Percentiles rank a stretch among this genome's conserved stretches.
phyloP scores from a whole-genome alignment of 2,329 filamentous ascomycete genomes.

The Xylaria sp. region DNA sequence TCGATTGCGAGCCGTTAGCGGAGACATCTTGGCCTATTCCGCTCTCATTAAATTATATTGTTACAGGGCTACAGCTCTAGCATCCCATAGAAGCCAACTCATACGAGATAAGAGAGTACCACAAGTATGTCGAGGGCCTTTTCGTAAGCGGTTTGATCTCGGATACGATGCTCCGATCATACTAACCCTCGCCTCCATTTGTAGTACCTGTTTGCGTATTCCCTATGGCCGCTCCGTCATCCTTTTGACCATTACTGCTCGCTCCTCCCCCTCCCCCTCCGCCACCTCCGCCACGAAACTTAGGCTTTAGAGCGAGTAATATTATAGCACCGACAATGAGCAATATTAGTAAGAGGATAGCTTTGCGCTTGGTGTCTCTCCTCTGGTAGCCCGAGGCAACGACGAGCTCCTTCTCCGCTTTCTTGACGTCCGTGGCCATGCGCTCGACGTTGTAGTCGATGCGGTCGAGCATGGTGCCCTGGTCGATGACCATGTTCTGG shows the following conservation, averaged over 20 bases:
- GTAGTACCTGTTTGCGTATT: slow-evolving; percentile 15
- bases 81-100: slow-evolving; percentile 19
- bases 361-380: slow-evolving; percentile 88
- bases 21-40: slow-evolving; percentile 21
- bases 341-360: slow-evolving; percentile 87
- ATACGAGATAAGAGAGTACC: slow-evolving; percentile 17
- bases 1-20: slow-evolving; percentile 3
- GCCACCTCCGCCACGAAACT: slow-evolving; percentile 53
- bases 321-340: slow-evolving; percentile 90
- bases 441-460: slow-evolving; percentile 98
- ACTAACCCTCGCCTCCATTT: slow-evolving; percentile 27
- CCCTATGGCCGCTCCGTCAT: slow-evolving; percentile 13
- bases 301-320: slow-evolving; percentile 82
- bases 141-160: slow-evolving; percentile 1
- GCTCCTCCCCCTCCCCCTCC: slow-evolving; percentile 29
- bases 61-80: slow-evolving; percentile 36
- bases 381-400: slow-evolving; percentile 90
- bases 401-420: slow-evolving; percentile 89
- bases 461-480: slow-evolving; percentile 89
- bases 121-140: slow-evolving; percentile 2
- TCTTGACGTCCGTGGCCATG: slow-evolving; percentile 94
- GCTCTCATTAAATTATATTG: slow-evolving; percentile 39
- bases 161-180: slow-evolving; percentile 5
- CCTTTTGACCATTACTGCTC: not conserved
- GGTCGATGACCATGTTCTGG: slow-evolving; percentile 93